phyloP scores from a whole-genome alignment of 2,329 filamentous ascomycete genomes.

The Leptographium procerum region DNA sequence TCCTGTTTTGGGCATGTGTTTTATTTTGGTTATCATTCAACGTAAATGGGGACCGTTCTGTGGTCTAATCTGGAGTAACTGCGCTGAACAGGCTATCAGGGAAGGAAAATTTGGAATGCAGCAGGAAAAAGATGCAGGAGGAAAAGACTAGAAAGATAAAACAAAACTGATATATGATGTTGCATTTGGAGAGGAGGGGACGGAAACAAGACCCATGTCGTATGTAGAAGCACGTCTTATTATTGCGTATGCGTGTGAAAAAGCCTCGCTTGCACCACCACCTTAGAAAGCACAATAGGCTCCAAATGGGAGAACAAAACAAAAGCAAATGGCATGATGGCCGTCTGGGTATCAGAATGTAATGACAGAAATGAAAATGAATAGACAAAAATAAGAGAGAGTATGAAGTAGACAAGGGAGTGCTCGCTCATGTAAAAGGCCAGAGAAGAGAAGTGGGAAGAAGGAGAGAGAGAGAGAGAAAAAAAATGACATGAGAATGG shows the following conservation, averaged over 20 bases:
- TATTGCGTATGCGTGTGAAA: not conserved
- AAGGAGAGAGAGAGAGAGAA: not conserved
- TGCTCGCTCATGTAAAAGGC: too few relatives aligned
- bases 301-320: too few relatives aligned
- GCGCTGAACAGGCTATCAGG: too few relatives aligned
- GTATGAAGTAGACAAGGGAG: not conserved
- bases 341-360: constrained; percentile 9
- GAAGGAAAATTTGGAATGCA: not conserved
- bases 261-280: not conserved
- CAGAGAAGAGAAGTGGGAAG: not conserved
- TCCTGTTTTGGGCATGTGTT: not conserved
- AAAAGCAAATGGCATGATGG: not conserved
- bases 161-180: not conserved
- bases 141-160: not conserved
- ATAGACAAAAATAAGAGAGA: not conserved
- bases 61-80: not conserved
- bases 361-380: not conserved
- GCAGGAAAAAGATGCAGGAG: not conserved
- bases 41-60: not conserved
- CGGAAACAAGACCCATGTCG: not conserved
- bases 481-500: not conserved
- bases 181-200: too few relatives aligned
- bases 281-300: not conserved
- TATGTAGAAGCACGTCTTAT: not conserved
- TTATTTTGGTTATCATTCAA: not conserved